Evolutionary conservation across 202 grass and related monocot genomes (phyloP), one percentile per base, ranked within the genome.

Genomic region (Setaria italica): DNA sequence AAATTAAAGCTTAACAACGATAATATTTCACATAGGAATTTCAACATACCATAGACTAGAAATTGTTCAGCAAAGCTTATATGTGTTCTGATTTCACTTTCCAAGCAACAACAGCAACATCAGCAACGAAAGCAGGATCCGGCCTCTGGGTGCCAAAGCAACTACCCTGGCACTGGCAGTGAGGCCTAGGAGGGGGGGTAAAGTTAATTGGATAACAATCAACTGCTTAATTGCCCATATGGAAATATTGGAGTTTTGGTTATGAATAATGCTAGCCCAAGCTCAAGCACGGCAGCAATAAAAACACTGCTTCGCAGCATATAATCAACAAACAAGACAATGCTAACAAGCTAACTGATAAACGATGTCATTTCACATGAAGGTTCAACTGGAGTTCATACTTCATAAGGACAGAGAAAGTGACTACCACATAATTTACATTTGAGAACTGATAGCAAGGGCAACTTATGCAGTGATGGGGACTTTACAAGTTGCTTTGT

Each of bases 401-500:
- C 80, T 85, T 85, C 77, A 81, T 29, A 35, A 70, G 70, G 51
- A 33, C 33, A 35, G 67, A 29, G 47, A 65, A 75, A 69, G 60
- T 32, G 15, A 82, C 63, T 81, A 67, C 35, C 49, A 59, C 12
- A 83, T 80, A 89, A 82, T 83, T 76, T 76, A 92, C 86, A 89
- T 83, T 73, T 11, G 45, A 81, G 54, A 82, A 79, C 70, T 75
- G 60, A 79, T 67, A 82, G 17, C 19, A 29, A 54, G 16, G 35
- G 51, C 47, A 21, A 62, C 59, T 62, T 86, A 86, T 70, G 67
- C 47, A 16, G 25, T 74, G 54, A 88, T 80, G 66, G 89, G 85
- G 56, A 91, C 85, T 85, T 91, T 92, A 70, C 96, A 99, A 76
- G 91, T 99, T 50, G 89, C 89, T 79, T 96, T 99, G 62, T 99